Conservation (phyloP, 805 yeast genomes). For the Isabelozyma pseudorhagii region DNA sequence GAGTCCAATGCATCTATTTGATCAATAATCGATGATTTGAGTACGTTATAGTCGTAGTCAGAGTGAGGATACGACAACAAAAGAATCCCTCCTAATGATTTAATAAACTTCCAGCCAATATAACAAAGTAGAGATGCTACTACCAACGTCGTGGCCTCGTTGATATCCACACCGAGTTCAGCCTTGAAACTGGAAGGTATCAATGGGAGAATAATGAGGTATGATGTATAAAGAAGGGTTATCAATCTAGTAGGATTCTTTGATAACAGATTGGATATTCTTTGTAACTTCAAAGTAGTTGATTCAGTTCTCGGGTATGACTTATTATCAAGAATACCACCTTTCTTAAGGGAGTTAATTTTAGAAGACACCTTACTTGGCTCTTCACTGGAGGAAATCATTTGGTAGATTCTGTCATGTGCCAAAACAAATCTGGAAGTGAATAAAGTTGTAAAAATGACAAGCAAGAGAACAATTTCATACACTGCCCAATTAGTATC, state of each 20-base stretch:
- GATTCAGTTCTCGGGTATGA: background rate
- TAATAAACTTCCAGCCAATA: constrained; percentile 52
- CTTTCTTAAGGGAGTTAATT: constrained; percentile 3
- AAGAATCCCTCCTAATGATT: constrained; percentile 49
- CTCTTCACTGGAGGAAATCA: constrained; percentile 23
- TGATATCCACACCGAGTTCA: constrained; percentile 31
- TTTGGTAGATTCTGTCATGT: constrained; percentile 29
- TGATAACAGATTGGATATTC: constrained; percentile 10
- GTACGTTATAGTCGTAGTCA: constrained; percentile 31
- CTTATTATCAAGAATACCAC: constrained; percentile 4
- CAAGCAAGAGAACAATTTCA: constrained; percentile 19
- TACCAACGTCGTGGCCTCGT: constrained; percentile 44
- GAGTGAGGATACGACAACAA: constrained; percentile 52
- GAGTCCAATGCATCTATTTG: constrained; percentile 46
- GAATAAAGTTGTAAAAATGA: constrained; percentile 24
- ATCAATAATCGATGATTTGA: constrained; percentile 41
- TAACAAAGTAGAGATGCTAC: constrained; percentile 45
- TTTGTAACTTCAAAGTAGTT: constrained; percentile 8
- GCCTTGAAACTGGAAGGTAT: constrained; percentile 28
- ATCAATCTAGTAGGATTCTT: constrained; percentile 46
- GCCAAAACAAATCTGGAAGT: constrained; percentile 34
- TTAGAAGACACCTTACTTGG: constrained; percentile 5
- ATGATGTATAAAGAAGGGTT: constrained; percentile 41
- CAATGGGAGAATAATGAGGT: constrained; percentile 39
- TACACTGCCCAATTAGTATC: constrained; percentile 29